These are phyloP conservation scores for Boletus rex-veris DNA, from an alignment of 768 basidiomycete species.

Conservation along the genomic window DNA sequence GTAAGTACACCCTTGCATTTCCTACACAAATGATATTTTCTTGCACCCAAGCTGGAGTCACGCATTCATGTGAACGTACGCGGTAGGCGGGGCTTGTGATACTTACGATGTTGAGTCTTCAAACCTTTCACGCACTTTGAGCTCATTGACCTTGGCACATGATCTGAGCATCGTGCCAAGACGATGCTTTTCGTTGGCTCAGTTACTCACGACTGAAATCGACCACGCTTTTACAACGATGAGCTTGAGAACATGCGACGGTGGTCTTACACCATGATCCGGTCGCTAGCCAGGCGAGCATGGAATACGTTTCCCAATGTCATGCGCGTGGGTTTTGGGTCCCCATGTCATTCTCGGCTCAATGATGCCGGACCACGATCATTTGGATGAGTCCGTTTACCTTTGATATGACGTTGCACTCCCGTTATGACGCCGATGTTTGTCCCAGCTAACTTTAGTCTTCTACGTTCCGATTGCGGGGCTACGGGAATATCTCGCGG, in stretches of 20 bases:
- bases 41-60: slow-evolving; percentile 17
- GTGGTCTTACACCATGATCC: neutral
- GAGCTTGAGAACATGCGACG: neutral
- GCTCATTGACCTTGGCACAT: slow-evolving; percentile 23
- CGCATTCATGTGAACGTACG: neutral
- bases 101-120: slow-evolving; percentile 24
- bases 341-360: no score
- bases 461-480: no score
- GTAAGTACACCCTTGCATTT: slow-evolving; percentile 57
- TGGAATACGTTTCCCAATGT: neutral
- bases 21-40: slow-evolving; percentile 40
- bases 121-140: slow-evolving; percentile 9
- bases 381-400: no score
- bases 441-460: no score
- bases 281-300: slow-evolving; percentile 3
- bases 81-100: neutral
- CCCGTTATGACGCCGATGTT: no score
- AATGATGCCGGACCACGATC: no score
- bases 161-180: slow-evolving; percentile 15
- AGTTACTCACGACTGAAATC: no score
- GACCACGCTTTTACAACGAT: no score
- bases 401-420: no score
- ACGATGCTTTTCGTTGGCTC: neutral
- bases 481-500: no score
- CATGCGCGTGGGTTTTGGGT: no score